Evolutionary conservation across 2,329 filamentous ascomycete species (phyloP).

Genomic region (Epichloe amarillans): DNA sequence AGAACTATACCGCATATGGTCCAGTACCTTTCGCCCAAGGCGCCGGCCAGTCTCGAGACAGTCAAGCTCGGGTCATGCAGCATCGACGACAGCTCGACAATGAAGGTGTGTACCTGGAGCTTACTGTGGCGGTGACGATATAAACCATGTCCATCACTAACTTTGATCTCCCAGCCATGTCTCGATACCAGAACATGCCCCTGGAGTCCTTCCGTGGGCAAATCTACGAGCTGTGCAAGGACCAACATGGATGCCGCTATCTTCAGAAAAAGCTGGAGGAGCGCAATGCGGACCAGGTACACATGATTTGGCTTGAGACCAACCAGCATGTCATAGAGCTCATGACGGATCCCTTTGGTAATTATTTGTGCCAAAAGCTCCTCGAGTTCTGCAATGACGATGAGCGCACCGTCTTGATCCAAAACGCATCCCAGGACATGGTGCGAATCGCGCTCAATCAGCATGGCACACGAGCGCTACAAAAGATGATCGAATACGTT

Average conservation of each 20-base stretch:
- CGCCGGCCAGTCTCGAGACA: slow-evolving; percentile 50
- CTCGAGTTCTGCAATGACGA: slow-evolving; percentile 92
- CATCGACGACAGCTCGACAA: slow-evolving; percentile 62
- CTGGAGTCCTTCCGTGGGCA: slow-evolving; percentile 70
- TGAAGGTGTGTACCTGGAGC: slow-evolving; percentile 39
- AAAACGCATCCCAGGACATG: slow-evolving; percentile 77
- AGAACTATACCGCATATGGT: slow-evolving; percentile 45
- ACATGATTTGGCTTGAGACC: slow-evolving; percentile 90
- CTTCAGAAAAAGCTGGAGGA: slow-evolving; percentile 96
- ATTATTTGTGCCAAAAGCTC: slow-evolving; percentile 97
- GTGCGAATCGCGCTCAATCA: slow-evolving; percentile 92
- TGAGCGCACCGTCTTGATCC: slow-evolving; percentile 83
- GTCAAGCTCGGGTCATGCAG: slow-evolving; percentile 62
- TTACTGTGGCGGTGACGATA: neutral
- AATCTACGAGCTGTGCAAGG: slow-evolving; percentile 87
- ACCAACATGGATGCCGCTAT: slow-evolving; percentile 94
- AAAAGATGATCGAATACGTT: slow-evolving; percentile 98
- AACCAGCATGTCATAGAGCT: slow-evolving; percentile 89
- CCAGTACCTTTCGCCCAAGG: slow-evolving; percentile 33
- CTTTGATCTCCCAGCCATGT: slow-evolving; percentile 38
- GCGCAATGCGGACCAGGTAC: slow-evolving; percentile 66
- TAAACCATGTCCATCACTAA: slow-evolving; percentile 15
- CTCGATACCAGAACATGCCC: slow-evolving; percentile 70
- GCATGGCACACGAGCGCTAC: slow-evolving; percentile 87
- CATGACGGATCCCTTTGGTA: slow-evolving; percentile 98